Base-by-base conservation (phyloP, 2,329 filamentous ascomycete genomes). In the Lecanoromycetidae sp. region DNA sequence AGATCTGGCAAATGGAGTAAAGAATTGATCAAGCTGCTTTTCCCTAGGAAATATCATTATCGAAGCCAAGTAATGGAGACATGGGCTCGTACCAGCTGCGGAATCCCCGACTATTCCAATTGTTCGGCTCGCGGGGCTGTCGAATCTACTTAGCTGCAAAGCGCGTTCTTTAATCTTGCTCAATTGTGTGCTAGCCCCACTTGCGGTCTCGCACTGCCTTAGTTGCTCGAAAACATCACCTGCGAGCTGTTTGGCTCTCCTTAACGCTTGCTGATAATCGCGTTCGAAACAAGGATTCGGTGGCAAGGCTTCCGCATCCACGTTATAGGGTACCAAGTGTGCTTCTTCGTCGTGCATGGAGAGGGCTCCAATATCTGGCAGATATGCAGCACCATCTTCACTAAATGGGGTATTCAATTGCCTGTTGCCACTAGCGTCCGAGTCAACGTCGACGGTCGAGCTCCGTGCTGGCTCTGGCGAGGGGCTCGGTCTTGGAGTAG, bases 11-110 rank as follows among this genome's bases (percentile, higher is more conserved):
- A 55, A 38, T 63, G 57, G 3, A 65, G 59, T 0, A 65, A 53
- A n/a, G 61, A 61, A 44, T 64, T 65, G 12, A 64, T 63, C 3
- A 64, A 51, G 46, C 56, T 62, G 41, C 62, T 64, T 52, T 56
- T 58, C 36, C 59, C 60, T 59, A 25, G 10, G 33, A 30, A 10
- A 12, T 40, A 22, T 34, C 10, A 17, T 56, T 22, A 55, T 42
- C 22, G 17, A 8, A n/a, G 29, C 13, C 23, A 12, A 29, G 25
- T 27, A 15, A 19, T 19, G 29, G 7, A 13, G 23, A 17, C 26
- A 13, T 22, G 2, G 12, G 12, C 3, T 17, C 19, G 43, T 49
- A 54, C 55, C 55, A 50, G 55, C 54, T 12, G 55, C 50, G 23
- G 48, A 56, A 42, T 42, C 48, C 26, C 50, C 52, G 1, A 51